These are phyloP conservation scores for Orychophragmus violaceus DNA, from an alignment of 345 rosid species.

Conservation along the genomic window DNA sequence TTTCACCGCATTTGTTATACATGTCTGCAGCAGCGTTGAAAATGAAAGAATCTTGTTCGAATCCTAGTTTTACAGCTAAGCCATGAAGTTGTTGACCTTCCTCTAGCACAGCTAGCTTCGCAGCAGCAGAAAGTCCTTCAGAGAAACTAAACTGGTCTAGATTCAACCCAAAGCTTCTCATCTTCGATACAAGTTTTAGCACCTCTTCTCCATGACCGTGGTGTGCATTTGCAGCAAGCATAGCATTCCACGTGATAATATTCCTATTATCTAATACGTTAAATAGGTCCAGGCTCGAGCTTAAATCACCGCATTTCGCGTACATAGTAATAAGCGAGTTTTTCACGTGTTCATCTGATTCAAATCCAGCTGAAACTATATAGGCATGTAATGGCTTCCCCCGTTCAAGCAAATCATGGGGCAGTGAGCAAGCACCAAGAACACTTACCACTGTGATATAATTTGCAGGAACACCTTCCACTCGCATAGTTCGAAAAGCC, in stretches of 20 bases:
- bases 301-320: constrained; percentile 70
- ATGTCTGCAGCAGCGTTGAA: constrained; percentile 72
- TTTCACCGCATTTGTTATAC: constrained; percentile 86
- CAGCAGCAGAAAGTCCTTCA: constrained; percentile 71
- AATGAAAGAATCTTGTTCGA: constrained; percentile 50
- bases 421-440: constrained; percentile 59
- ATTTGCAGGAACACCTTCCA: constrained; percentile 41
- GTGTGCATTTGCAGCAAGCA: constrained; percentile 67
- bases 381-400: constrained; percentile 65
- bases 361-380: constrained; percentile 52
- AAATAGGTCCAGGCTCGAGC: constrained; percentile 50
- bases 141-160: constrained; percentile 76
- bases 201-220: constrained; percentile 65
- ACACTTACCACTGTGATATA: constrained; percentile 63
- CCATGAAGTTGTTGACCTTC: constrained; percentile 82
- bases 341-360: constrained; percentile 45
- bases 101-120: constrained; percentile 69
- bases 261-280: constrained; percentile 35
- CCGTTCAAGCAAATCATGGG: constrained; percentile 36
- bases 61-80: constrained; percentile 59
- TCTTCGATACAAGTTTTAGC: constrained; percentile 47
- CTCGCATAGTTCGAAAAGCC: constrained; percentile 53
- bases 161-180: constrained; percentile 47
- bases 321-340: constrained; percentile 83
- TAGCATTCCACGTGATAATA: constrained; percentile 68